phyloP scores from a whole-genome alignment of 257 asterid genomes.

The Solanum sitiens region DNA sequence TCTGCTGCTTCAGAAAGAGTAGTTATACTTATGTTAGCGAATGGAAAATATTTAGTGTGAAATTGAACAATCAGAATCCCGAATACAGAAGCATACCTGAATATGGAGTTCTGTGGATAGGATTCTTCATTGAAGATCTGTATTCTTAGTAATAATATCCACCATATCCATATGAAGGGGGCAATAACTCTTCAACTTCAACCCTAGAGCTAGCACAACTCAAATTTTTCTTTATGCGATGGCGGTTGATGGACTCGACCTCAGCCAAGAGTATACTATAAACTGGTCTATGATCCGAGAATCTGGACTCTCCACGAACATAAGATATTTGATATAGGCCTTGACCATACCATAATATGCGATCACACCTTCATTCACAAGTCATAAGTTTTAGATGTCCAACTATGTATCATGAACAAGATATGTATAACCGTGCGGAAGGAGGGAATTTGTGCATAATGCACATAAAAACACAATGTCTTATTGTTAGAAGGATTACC shows the following conservation, averaged over 20 bases:
- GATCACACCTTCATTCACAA: constrained; percentile 78
- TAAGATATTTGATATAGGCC: constrained; percentile 88
- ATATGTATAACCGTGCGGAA: not conserved
- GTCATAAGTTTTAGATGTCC: not conserved
- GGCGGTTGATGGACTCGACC: constrained; percentile 69
- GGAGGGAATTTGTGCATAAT: not conserved
- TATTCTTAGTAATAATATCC: constrained; percentile 30
- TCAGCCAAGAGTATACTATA: constrained; percentile 70
- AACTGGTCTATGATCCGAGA: constrained; percentile 93
- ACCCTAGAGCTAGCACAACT: constrained; percentile 60
- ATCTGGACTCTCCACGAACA: constrained; percentile 91
- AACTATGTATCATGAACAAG: not conserved
- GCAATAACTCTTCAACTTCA: constrained; percentile 90
- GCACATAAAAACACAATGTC: not conserved
- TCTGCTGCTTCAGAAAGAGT: not conserved
- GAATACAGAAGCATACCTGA: not conserved
- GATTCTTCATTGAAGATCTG: not conserved
- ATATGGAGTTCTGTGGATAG: not conserved
- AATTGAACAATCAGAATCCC: not conserved
- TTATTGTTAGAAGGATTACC: constrained; percentile 33
- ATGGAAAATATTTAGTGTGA: not conserved
- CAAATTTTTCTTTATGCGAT: constrained; percentile 54
- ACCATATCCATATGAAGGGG: constrained; percentile 34
- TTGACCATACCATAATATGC: constrained; percentile 84
- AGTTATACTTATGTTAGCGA: not conserved